phyloP scores from a whole-genome alignment of 2,329 filamentous ascomycete genomes.

The Monilinia laxa region DNA sequence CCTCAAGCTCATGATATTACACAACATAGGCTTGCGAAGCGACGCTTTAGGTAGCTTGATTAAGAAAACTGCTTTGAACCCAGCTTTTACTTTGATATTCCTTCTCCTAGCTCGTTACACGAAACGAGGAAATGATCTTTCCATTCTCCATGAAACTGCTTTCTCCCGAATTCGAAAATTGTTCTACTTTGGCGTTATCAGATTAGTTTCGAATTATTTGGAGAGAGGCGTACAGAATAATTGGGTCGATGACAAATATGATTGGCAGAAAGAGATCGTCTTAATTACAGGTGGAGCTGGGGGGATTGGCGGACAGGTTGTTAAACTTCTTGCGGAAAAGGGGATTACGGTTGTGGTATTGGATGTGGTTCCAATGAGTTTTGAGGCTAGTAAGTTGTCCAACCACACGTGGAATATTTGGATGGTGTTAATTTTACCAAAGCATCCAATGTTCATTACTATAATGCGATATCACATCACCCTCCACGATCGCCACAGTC shows the following conservation, averaged over 20 bases:
- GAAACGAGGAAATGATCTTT: slow-evolving; percentile 56
- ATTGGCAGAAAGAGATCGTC: slow-evolving; percentile 68
- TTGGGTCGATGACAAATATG: slow-evolving; percentile 55
- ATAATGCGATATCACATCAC: slow-evolving; percentile 66
- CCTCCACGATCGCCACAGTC: slow-evolving; percentile 51
- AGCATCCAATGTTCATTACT: slow-evolving; percentile 62
- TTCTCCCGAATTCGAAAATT: slow-evolving; percentile 54
- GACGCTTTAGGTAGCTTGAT: slow-evolving; percentile 60
- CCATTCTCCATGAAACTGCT: slow-evolving; percentile 51
- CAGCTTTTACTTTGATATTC: slow-evolving; percentile 61
- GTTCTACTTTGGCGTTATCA: slow-evolving; percentile 52
- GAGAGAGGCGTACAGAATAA: slow-evolving; percentile 52
- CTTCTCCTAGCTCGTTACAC: slow-evolving; percentile 64
- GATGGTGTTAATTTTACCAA: slow-evolving; percentile 4
- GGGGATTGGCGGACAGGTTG: slow-evolving; percentile 69
- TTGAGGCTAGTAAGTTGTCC: slow-evolving; percentile 46
- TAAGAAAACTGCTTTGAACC: slow-evolving; percentile 62
- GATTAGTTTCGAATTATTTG: slow-evolving; percentile 51
- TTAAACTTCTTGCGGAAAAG: slow-evolving; percentile 61
- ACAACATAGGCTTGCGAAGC: slow-evolving; percentile 50
- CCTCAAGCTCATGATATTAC: not conserved
- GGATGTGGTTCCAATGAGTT: slow-evolving; percentile 64
- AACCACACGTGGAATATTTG: not conserved
- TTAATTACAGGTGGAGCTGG: slow-evolving; percentile 73
- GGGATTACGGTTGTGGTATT: slow-evolving; percentile 69